phyloP scores from a whole-genome alignment of 2,329 filamentous ascomycete genomes.

The Xylaria sp. region DNA sequence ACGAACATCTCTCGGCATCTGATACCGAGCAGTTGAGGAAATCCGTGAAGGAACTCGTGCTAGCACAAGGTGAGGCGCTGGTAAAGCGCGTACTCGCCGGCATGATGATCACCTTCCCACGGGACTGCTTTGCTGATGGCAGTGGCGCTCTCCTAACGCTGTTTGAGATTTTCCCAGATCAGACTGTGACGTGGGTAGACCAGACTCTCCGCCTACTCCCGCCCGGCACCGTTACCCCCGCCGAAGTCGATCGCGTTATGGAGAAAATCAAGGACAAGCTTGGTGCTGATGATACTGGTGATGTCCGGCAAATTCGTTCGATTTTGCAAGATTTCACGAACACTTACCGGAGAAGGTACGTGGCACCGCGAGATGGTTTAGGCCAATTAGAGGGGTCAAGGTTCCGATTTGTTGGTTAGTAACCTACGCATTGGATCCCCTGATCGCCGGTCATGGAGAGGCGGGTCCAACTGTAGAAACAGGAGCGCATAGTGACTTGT shows the following conservation, averaged over 20 bases:
- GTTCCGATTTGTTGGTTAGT: conserved; percentile 74
- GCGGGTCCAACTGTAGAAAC: background rate
- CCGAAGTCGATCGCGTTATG: conserved; percentile 81
- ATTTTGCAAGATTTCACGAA: conserved; percentile 97
- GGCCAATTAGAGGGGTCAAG: conserved; percentile 83
- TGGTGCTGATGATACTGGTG: conserved; percentile 60
- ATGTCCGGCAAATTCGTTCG: conserved; percentile 75
- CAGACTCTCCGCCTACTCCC: conserved; percentile 84
- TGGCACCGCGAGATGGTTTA: conserved; percentile 90
- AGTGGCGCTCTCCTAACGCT: conserved; percentile 88
- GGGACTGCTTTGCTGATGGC: conserved; percentile 92
- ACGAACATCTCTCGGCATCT: conserved; percentile 54
- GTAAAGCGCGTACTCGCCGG: conserved; percentile 90
- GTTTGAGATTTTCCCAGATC: conserved; percentile 81
- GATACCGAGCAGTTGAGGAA: conserved; percentile 71
- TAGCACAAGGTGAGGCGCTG: conserved; percentile 72
- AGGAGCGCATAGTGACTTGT: background rate
- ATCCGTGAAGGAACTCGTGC: conserved; percentile 72
- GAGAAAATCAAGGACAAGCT: conserved; percentile 80
- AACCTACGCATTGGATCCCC: background rate
- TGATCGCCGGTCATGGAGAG: conserved; percentile 1
- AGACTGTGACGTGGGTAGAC: conserved; percentile 82
- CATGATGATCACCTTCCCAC: conserved; percentile 99
- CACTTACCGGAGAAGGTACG: conserved; percentile 87
- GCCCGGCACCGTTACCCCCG: conserved; percentile 74